Conservation (phyloP, 208 protist genomes). For the Trypanosomatidae sp. region DNA sequence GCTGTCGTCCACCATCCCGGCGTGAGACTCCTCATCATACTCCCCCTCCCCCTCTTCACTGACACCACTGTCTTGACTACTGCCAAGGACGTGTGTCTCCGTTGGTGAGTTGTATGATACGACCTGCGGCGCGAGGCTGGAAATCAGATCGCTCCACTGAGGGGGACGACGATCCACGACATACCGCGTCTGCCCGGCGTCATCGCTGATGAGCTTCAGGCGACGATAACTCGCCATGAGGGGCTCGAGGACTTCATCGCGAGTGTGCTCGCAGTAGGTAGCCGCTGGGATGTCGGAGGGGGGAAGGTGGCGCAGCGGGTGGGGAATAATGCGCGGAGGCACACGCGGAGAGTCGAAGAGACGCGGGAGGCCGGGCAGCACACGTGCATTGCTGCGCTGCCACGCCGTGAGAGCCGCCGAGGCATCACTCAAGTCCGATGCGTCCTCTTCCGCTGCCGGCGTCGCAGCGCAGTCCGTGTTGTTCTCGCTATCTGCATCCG, state of each 20-base stretch:
- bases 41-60: too few relatives aligned
- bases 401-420: neutral
- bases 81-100: too few relatives aligned
- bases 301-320: slow-evolving; percentile 44
- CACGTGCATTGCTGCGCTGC: slow-evolving; percentile 15
- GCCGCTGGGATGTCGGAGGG: slow-evolving; percentile 27
- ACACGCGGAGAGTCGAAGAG: slow-evolving; percentile 29
- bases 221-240: slow-evolving; percentile 44
- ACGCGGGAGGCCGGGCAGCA: slow-evolving; percentile 43
- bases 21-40: too few relatives aligned
- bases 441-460: too few relatives aligned
- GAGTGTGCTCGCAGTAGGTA: slow-evolving; percentile 48
- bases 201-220: slow-evolving; percentile 36
- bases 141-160: slow-evolving; percentile 11
- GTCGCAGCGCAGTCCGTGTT: too few relatives aligned
- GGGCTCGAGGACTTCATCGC: slow-evolving; percentile 45
- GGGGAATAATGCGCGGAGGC: slow-evolving; percentile 23
- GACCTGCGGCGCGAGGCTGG: slow-evolving; percentile 22
- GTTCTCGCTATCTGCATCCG: too few relatives aligned
- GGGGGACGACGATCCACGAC: slow-evolving; percentile 9
- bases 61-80: too few relatives aligned
- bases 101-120: too few relatives aligned
- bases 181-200: slow-evolving; percentile 12
- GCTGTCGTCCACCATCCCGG: too few relatives aligned
- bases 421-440: neutral